Evolutionary conservation across 2,329 filamentous ascomycete species (phyloP), one percentile per base, ranked within the genome.

Genomic region (Diaporthe helianthi): DNA sequence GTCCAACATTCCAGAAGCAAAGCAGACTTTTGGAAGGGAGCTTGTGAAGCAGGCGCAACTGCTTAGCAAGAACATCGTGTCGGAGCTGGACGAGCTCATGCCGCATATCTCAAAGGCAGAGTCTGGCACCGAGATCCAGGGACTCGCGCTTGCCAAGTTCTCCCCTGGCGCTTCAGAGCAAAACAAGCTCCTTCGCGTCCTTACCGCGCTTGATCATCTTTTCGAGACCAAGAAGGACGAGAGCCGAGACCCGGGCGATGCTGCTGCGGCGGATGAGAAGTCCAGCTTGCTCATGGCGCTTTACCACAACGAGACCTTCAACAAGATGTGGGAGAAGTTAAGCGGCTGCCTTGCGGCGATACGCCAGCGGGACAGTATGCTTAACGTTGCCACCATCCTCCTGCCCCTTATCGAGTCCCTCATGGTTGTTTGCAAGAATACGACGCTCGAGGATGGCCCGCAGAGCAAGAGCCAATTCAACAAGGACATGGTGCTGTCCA

Each of bases 361-460:
- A 74, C 92, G 93, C 64, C 89, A 97, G 79, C 92, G 94, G 69
- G 94, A 97, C 78, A 97, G 93, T 78, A 96, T 98, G 90, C 89
- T 98, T 76, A 98, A 97, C 76, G 94, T 99, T 68, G 97, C 96
- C 36, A 98, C 95, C 0, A 98, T 98, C 72, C 86, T 99, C 31
- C 84, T 98, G 44, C 96, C 96, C 36, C 84, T 99, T 36, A 98
- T 99, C 71, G 96, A 99, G 80, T 93, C 94, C 7, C 85, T 99
- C 71, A 99, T 99, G 96, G 96, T 99, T 65, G 94, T 99, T 33
- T 99, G 97, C 87, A 99, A 98, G 84, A 98, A 98, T 79, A 97
- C 94, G 10, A 92, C 93, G 1, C 84, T 94, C 66, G 91, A 90
- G 76, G 92, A 96, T 71, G 82, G 89, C 31, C 80, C 86, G 1